Base-by-base conservation (phyloP, 2,329 filamentous ascomycete species). In the Xylaria sp. region DNA sequence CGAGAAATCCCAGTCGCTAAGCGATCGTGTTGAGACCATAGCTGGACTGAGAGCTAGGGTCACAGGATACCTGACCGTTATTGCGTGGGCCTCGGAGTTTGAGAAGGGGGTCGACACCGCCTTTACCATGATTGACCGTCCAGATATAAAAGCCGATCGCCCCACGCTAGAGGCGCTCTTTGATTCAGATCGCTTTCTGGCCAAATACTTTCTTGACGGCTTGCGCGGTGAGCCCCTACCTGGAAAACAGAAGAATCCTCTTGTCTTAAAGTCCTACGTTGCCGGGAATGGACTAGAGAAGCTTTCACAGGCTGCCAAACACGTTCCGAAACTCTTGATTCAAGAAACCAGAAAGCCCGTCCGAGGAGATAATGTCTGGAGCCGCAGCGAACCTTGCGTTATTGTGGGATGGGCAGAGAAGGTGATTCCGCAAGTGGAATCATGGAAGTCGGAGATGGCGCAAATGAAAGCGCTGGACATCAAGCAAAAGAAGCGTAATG, bases 181-280 rank as follows among this genome's bases (percentile, higher is more conserved):
- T 43, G 64, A 67, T 15, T 31, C 59, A 2, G 55, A 67, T 33
- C 64, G 49, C 23, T 69, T 69, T 23, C 41, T 69, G 9, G 67
- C 52, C 12, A 69, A 69, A 39, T 69, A 69, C n/a, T 69, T 69
- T 28, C 49, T 69, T 18, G 55, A 67, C 20, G 49, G 64, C 25
- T 28, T 67, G 25, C 54, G 43, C n/a, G 67, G 60, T 15, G 33
- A 51, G n/a, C 64, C 58, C 43, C 23, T 25, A 33, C 49, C 31
- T 49, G 13, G 15, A 2, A 69, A 60, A 43, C 58, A 46, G 33
- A 57, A 54, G 59, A 15, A 23, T 3, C 64, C 60, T 8, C 31
- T 69, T 18, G 5, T 51, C 39, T 9, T 69, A 15, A 20, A 25
- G 33, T 8, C 4, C 23, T 49, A 49, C 39, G 2, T 57, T 20